These are phyloP conservation scores for Camellia oleifera DNA, from an alignment of 179 eudicot species.

Conservation along the genomic window DNA sequence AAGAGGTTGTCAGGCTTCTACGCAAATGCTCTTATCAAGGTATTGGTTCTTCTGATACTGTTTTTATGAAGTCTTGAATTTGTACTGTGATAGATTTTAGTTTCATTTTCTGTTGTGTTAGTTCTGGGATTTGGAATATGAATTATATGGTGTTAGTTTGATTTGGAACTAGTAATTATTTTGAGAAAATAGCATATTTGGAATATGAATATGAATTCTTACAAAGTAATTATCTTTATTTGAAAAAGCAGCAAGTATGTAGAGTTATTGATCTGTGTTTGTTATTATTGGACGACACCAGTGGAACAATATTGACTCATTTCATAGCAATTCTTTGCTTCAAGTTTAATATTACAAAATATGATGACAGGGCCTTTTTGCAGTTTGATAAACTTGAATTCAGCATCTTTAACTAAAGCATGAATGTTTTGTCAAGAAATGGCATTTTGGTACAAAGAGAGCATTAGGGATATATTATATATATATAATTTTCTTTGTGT, in stretches of 20 bases:
- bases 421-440: not conserved
- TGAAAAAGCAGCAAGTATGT: not conserved
- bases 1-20: conserved; percentile 61
- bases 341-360: not conserved
- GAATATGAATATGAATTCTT: not conserved
- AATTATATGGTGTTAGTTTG: not conserved
- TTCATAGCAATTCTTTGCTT: not conserved
- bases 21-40: conserved; percentile 89
- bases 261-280: not conserved
- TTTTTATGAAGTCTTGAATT: not conserved
- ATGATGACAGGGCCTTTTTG: not conserved
- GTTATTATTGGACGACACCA: not conserved
- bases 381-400: not conserved
- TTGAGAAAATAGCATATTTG: not conserved
- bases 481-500: not conserved
- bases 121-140: not conserved
- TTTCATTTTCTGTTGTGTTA: not conserved
- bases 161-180: not conserved
- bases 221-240: not conserved
- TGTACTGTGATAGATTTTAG: not conserved
- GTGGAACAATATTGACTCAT: not conserved
- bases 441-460: not conserved
- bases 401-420: not conserved
- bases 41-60: conserved; percentile 20
- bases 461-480: not conserved